Evolutionary conservation across 1,284 basidiomycete species (phyloP), one percentile per base, ranked within the genome.

Genomic region (Sporisorium exsertum): DNA sequence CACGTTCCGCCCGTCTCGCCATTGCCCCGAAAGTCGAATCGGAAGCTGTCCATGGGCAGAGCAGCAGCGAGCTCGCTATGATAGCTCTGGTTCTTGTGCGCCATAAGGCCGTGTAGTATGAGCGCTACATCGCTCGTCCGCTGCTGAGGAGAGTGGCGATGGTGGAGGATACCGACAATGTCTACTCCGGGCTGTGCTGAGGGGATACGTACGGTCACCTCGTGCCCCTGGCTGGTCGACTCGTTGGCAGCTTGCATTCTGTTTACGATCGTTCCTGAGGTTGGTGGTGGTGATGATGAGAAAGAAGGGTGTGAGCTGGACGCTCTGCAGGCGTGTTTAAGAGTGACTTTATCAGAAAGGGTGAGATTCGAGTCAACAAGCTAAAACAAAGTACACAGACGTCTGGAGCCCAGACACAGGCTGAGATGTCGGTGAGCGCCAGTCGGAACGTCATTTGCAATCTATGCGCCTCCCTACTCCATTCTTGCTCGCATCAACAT

Each of bases 31-130:
- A 94, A 94, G 82, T 94, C 92, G 80, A 94, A 93, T 42, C 92
- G 88, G 82, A 93, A 92, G 0, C 91, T 92, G 83, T 93, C 92
- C 35, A 92, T 82, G 0, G 91, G 91, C 15, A 93, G 84, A 24
- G 87, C 87, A 32, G 86, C 82, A 2, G 91, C 91, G 15, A 93
- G 89, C 18, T 88, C 89, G 77, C 90, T 91, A 84, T 92, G 91
- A 86, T 91, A 93, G 51, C 93, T 85, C 86, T 93, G 93, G 82
- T 94, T 91, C 57, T 77, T 77, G 57, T 77, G 74, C 8, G 68
- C 59, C 13, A 73, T 55, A 13, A 77, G 60, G 35, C 74, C 74
- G 45, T 77, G 74, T 1, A 73, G 47, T 33, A 77, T 68, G 26
- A 77, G 58, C 12, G 69, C 63, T 26, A 73, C n/a, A 26, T 55